phyloP scores from a whole-genome alignment of 2,329 filamentous ascomycete genomes.

The Fusarium chaquense region DNA sequence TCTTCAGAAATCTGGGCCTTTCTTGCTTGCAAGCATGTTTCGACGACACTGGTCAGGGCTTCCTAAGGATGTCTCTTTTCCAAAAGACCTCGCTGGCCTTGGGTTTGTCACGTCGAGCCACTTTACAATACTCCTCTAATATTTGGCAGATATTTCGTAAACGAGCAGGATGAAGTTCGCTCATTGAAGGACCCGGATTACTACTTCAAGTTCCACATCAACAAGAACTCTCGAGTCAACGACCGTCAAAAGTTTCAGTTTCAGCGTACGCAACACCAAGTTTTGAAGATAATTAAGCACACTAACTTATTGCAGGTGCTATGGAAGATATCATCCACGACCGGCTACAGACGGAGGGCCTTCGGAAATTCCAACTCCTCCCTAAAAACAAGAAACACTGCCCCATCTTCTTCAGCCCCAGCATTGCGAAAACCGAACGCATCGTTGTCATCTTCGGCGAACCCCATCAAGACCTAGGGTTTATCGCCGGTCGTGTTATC shows the following conservation, averaged over 20 bases:
- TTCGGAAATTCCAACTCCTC: constrained; percentile 68
- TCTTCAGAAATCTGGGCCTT: background rate
- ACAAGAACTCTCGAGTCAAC: constrained; percentile 81
- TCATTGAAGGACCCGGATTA: constrained; percentile 73
- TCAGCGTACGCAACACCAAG: constrained; percentile 67
- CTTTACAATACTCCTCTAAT: background rate
- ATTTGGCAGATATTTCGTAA: constrained; percentile 78
- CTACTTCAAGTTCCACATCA: constrained; percentile 80
- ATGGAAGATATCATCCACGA: constrained; percentile 69
- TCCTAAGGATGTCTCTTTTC: constrained; percentile 76
- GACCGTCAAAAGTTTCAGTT: constrained; percentile 79
- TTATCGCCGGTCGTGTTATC: constrained; percentile 77
- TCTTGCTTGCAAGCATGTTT: constrained; percentile 68
- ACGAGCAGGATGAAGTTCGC: constrained; percentile 79
- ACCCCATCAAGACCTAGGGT: constrained; percentile 75
- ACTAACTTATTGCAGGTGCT: constrained; percentile 64
- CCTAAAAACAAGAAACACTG: constrained; percentile 66
- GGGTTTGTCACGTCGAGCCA: constrained; percentile 65
- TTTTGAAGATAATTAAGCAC: background rate
- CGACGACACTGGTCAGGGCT: constrained; percentile 75
- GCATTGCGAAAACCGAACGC: constrained; percentile 68
- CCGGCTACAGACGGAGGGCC: constrained; percentile 71
- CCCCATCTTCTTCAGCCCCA: constrained; percentile 71
- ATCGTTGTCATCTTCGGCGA: constrained; percentile 83
- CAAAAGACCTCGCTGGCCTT: constrained; percentile 73